Evolutionary conservation across 2,329 filamentous ascomycete species (phyloP).

Genomic region (Cytospora paraplurivora): DNA sequence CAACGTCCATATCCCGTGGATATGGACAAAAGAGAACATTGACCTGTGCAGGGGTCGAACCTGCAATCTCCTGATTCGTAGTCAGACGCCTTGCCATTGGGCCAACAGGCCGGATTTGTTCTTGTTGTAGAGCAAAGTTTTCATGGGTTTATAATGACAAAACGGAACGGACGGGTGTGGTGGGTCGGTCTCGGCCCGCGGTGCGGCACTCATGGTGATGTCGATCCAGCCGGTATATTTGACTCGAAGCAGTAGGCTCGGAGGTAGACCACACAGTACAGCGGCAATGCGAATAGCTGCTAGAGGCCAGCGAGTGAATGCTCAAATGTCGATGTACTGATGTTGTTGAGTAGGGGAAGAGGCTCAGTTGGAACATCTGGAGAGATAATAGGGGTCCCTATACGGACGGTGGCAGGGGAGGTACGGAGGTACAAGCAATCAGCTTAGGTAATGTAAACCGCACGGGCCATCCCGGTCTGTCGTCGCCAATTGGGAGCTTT

Average conservation of each 20-base stretch:
- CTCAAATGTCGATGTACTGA: too few species aligned
- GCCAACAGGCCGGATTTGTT: conserved; percentile 33
- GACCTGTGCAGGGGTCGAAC: conserved; percentile 29
- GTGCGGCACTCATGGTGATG: too few species aligned
- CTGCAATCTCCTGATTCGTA: conserved; percentile 38
- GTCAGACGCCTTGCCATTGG: conserved; percentile 49
- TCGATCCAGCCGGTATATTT: too few species aligned
- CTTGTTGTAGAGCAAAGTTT: background rate
- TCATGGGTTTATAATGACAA: background rate
- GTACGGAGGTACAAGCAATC: background rate
- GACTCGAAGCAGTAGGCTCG: background rate
- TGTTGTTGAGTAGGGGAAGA: too few species aligned
- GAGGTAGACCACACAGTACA: background rate
- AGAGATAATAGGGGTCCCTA: too few species aligned
- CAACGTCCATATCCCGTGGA: background rate
- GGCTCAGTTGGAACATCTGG: too few species aligned
- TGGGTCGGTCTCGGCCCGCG: background rate
- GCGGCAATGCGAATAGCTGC: too few species aligned
- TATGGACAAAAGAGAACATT: conserved; percentile 4
- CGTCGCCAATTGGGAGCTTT: conserved; percentile 18
- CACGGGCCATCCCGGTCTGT: conserved; percentile 1
- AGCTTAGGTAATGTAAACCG: background rate
- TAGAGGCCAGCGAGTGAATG: too few species aligned
- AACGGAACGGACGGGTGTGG: background rate
- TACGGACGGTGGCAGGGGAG: too few species aligned